Evolutionary conservation across 768 basidiomycete species (phyloP), one percentile per base, ranked within the genome.

Genomic region (Chalciporus pseudorubinellus): DNA sequence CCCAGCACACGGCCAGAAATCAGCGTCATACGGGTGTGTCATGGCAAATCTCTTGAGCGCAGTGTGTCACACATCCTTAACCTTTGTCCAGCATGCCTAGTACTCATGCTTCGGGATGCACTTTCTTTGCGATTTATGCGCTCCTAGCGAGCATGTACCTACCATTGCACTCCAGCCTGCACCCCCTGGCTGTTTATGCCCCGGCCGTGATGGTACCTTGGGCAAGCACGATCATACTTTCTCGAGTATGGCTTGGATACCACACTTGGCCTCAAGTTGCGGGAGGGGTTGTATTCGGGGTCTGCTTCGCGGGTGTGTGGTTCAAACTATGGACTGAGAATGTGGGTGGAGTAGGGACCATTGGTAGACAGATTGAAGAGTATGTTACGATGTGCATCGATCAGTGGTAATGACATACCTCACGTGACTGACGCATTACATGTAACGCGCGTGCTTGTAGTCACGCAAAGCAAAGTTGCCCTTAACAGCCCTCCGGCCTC

Each of bases 221-320:
- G 76, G 77, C 86, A 11, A 53, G 60, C 31, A 58, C 76, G 14
- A 78, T 91, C 39, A 72, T 81, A 5, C 59, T 78, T 45, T 92
- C 89, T 10, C 74, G 89, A 44, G 76, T 89, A 26, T 83, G 81
- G 85, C 77, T 92, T 12, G 86, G 87, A 5, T 82, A 91, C 56
- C 89, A 92, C 66, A 89, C 87, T 10, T 77, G 76, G 76, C 70
- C 74, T 0, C 89, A 92, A 56, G 85, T 90, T 16, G 62, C 69
- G 9, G 87, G 72, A 22, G 89, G 89, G 1, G 71, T 68, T 28
- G 64, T 67, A 3, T 83, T 80, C 50, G 89, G 89, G 0, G 52
- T 78, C 10, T 63, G 61, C 3, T 82, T 80, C 60, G 79, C 83
- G 10, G 59, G 66, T 0, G 29, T 77, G 14, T 85, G 84, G 81